Percentiles rank a stretch among this genome's conserved stretches.
Conservation (phyloP, 495 filamentous ascomycete species). For the Penicillium crystallinum region DNA sequence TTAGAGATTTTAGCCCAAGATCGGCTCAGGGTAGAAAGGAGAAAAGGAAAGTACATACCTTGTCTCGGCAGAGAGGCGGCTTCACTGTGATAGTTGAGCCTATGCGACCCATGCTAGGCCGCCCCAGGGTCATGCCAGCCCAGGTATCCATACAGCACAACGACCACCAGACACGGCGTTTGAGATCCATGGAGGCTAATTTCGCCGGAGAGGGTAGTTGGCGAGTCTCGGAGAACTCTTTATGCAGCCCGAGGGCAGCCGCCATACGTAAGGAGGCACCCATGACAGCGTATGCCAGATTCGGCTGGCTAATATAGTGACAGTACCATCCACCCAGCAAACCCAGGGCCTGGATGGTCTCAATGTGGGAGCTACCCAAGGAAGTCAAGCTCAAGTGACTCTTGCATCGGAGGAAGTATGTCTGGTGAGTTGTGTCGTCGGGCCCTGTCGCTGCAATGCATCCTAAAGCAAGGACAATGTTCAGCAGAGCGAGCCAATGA, state of each 20-base stretch:
- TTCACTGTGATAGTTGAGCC: constrained; percentile 68
- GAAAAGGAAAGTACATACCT: constrained; percentile 29
- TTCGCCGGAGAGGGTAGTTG: constrained; percentile 34
- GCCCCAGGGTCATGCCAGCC: constrained; percentile 70
- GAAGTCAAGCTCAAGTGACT: constrained; percentile 49
- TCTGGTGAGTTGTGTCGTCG: constrained; percentile 65
- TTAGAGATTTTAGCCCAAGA: constrained; percentile 29
- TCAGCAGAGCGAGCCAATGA: constrained; percentile 70
- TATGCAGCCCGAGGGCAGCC: constrained; percentile 68
- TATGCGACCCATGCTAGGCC: constrained; percentile 70
- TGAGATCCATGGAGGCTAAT: constrained; percentile 47
- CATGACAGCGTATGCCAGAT: constrained; percentile 50
- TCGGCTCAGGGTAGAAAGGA: constrained; percentile 1
- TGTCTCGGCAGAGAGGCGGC: constrained; percentile 56
- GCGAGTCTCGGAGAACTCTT: constrained; percentile 52
- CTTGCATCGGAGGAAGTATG: constrained; percentile 67
- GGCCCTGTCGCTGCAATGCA: constrained; percentile 65
- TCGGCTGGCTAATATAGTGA: constrained; percentile 70
- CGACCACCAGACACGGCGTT: constrained; percentile 74
- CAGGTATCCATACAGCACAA: constrained; percentile 77
- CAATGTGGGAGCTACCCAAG: constrained; percentile 58
- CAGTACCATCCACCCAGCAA: constrained; percentile 70
- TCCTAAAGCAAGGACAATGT: constrained; percentile 77
- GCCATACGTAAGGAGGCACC: constrained; percentile 64
- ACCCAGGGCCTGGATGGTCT: constrained; percentile 62